Evolutionary conservation across 2,329 filamentous ascomycete genomes (phyloP).

Genomic region (Allantophomopsis cytisporea): DNA sequence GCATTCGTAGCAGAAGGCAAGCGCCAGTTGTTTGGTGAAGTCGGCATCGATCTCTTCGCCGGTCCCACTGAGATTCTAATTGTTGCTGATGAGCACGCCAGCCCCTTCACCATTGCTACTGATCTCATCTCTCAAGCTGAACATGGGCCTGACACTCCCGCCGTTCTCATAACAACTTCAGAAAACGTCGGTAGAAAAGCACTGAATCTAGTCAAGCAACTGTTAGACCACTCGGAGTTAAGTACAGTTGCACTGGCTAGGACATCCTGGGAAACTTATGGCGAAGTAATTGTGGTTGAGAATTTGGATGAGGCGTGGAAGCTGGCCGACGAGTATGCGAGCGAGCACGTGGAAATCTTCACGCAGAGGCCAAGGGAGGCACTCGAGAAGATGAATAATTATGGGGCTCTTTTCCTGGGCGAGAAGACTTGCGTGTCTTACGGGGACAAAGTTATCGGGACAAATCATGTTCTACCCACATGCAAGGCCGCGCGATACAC

Average conservation of each 20-base stretch:
- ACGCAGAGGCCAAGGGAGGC: conserved; percentile 31
- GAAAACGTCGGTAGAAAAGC: conserved; percentile 22
- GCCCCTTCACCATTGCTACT: conserved; percentile 28
- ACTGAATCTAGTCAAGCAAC: conserved; percentile 21
- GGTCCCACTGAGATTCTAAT: conserved; percentile 38
- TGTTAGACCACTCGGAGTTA: conserved; percentile 21
- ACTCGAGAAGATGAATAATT: conserved; percentile 34
- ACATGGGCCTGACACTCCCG: conserved; percentile 36
- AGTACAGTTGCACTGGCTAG: conserved; percentile 28
- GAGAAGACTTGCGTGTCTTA: conserved; percentile 37
- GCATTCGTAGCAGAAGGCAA: conserved; percentile 40
- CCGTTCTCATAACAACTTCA: conserved; percentile 33
- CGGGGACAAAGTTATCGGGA: conserved; percentile 40
- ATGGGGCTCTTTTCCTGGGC: conserved; percentile 34
- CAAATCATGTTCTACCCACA: conserved; percentile 39
- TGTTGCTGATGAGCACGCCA: conserved; percentile 30
- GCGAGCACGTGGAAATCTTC: conserved; percentile 36
- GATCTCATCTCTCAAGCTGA: conserved; percentile 34
- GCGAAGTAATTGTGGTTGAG: conserved; percentile 30
- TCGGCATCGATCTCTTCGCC: conserved; percentile 38
- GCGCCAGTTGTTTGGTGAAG: conserved; percentile 34
- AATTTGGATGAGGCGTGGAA: conserved; percentile 26
- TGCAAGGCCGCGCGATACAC: conserved; percentile 32
- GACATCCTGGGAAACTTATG: conserved; percentile 28
- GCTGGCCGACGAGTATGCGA: conserved; percentile 31